Conservation (phyloP, 108 stramenopile species). For the Hondaea fermentalgiana region DNA sequence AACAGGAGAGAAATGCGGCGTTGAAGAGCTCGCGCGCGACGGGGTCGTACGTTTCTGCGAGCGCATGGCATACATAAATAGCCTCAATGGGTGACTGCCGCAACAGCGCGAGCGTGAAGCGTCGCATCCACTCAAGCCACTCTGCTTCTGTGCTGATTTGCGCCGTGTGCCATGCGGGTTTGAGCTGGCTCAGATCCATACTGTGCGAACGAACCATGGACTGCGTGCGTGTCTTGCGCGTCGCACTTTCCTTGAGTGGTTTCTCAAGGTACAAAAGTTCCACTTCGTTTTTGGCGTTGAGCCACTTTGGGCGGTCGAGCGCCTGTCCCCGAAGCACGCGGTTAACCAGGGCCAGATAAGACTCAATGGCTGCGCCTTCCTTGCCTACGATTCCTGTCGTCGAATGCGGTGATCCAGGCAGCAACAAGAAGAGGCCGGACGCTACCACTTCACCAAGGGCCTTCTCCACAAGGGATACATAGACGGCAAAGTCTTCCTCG, state of each 20-base stretch:
- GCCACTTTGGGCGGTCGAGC: not conserved
- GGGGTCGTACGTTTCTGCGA: constrained; percentile 86
- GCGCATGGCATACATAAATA: constrained; percentile 67
- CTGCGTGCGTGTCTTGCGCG: not conserved
- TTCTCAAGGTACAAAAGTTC: not conserved
- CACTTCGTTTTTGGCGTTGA: not conserved
- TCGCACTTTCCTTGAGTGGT: not conserved
- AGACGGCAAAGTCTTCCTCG: not conserved
- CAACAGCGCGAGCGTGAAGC: constrained; percentile 77
- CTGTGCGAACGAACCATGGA: not conserved
- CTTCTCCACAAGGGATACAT: not conserved
- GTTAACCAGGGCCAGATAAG: not conserved
- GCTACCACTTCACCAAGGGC: not conserved
- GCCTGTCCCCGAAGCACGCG: not conserved
- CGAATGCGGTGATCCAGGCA: not conserved
- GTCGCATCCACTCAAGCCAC: constrained; percentile 93
- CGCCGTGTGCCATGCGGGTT: constrained; percentile 81
- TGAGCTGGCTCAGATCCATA: constrained; percentile 60
- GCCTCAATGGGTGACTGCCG: constrained; percentile 83
- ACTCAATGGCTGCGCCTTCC: not conserved
- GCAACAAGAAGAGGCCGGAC: not conserved
- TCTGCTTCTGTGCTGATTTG: constrained; percentile 81
- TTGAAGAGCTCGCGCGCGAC: constrained; percentile 87
- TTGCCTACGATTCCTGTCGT: not conserved
- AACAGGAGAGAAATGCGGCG: constrained; percentile 91